These are phyloP conservation scores for Trichomonas vaginalis DNA, from an alignment of 208 protist species.

Conservation along the genomic window DNA sequence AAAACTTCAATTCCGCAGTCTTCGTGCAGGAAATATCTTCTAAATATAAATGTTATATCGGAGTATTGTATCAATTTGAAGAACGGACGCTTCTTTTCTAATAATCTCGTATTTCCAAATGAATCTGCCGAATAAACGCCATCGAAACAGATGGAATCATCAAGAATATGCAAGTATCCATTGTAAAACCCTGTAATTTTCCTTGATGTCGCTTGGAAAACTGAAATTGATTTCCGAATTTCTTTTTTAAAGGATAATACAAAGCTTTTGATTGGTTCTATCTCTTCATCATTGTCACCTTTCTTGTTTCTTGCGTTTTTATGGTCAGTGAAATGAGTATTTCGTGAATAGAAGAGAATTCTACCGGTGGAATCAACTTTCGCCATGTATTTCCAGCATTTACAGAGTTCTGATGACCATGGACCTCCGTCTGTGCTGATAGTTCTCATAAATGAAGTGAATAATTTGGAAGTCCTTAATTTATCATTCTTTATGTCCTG, in stretches of 20 bases:
- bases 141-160: background rate
- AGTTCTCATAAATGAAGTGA: background rate
- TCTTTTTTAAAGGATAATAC: background rate
- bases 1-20: background rate
- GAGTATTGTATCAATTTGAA: background rate
- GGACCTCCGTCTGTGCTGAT: background rate
- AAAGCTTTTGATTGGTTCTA: background rate
- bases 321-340: background rate
- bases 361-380: background rate
- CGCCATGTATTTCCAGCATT: background rate
- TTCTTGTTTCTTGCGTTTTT: background rate
- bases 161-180: background rate
- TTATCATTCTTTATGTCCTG: background rate
- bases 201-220: background rate
- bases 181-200: background rate
- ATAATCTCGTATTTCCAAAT: background rate
- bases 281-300: background rate
- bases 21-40: background rate
- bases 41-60: background rate
- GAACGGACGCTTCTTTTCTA: background rate
- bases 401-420: background rate
- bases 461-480: background rate
- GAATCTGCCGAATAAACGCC: background rate
- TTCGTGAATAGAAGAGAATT: background rate
- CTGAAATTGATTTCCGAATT: background rate